Conservation (phyloP, 176 grass and related monocot genomes). For the Urochloa ruziziensis region DNA sequence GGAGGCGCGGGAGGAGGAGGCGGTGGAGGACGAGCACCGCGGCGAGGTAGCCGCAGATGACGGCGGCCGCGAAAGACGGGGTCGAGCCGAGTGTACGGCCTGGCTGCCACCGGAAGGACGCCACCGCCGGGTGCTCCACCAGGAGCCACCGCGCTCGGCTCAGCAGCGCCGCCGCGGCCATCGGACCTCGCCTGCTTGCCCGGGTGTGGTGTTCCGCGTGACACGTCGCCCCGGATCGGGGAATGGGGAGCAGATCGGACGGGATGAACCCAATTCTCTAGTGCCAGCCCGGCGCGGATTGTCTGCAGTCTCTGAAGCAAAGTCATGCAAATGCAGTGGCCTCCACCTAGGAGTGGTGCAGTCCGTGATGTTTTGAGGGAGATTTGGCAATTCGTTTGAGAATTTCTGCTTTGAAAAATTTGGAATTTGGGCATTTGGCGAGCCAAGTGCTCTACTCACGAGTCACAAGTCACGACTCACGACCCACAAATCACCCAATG, state of each 20-base stretch:
- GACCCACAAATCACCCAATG: no score
- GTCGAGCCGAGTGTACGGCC: slow-evolving; percentile 55
- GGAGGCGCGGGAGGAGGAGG: slow-evolving; percentile 48
- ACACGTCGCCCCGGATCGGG: slow-evolving; percentile 35
- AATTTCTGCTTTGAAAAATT: no score
- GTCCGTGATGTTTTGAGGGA: no score
- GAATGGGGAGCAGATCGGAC: background rate
- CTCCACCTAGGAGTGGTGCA: no score
- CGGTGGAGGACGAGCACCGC: slow-evolving; percentile 62
- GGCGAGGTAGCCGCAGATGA: slow-evolving; percentile 66
- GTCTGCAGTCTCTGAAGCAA: no score
- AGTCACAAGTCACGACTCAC: no score
- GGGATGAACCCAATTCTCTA: background rate
- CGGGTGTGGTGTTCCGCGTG: background rate
- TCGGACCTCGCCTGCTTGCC: background rate
- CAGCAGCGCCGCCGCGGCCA: slow-evolving; percentile 34
- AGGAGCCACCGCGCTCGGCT: slow-evolving; percentile 50
- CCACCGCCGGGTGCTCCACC: slow-evolving; percentile 69
- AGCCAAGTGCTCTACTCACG: no score
- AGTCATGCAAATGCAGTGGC: no score
- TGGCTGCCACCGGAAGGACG: slow-evolving; percentile 66
- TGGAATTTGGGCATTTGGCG: no score
- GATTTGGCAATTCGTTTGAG: no score
- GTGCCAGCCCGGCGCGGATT: no score
- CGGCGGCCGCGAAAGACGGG: slow-evolving; percentile 50